phyloP scores from a whole-genome alignment of 768 basidiomycete genomes.

The Russula sp. region DNA sequence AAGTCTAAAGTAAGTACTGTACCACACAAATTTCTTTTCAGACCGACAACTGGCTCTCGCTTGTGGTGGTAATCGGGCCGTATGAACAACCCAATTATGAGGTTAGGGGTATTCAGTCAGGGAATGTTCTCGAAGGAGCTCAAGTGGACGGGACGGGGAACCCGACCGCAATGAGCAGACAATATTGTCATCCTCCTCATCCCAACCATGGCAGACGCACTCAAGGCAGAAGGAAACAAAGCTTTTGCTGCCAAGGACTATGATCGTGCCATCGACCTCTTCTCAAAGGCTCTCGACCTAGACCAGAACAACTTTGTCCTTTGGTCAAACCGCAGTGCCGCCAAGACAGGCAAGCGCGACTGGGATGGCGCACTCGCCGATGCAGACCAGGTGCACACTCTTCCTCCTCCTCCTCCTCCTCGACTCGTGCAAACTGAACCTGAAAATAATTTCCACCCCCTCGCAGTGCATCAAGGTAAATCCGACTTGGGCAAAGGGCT shows the following conservation, averaged over 20 bases:
- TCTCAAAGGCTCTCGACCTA: slow-evolving; percentile 73
- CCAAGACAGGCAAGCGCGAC: slow-evolving; percentile 76
- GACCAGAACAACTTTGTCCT: slow-evolving; percentile 84
- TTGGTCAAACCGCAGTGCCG: slow-evolving; percentile 89
- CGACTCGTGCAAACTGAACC: neutral
- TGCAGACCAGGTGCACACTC: slow-evolving; percentile 70
- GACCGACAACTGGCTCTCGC: too few species aligned
- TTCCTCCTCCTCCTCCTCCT: too few species aligned
- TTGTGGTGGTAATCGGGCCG: too few species aligned
- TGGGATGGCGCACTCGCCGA: slow-evolving; percentile 74
- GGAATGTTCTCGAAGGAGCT: slow-evolving; percentile 16
- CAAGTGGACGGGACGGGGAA: neutral
- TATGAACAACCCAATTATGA: neutral
- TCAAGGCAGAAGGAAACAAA: slow-evolving; percentile 94
- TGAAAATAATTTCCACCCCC: neutral
- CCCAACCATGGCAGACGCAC: slow-evolving; percentile 31
- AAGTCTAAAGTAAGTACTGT: too few species aligned
- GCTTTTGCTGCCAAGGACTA: slow-evolving; percentile 92
- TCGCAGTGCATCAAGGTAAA: slow-evolving; percentile 70
- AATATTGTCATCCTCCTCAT: neutral
- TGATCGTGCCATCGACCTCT: slow-evolving; percentile 78
- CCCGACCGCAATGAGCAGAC: too few species aligned
- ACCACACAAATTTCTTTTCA: too few species aligned
- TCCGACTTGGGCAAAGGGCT: slow-evolving; percentile 83
- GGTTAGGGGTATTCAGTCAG: slow-evolving; percentile 16